A percentile compares a stretch with the other conserved stretches of the same genome.
Conservation (phyloP, 441 rosid species). For the California macrophylla region DNA sequence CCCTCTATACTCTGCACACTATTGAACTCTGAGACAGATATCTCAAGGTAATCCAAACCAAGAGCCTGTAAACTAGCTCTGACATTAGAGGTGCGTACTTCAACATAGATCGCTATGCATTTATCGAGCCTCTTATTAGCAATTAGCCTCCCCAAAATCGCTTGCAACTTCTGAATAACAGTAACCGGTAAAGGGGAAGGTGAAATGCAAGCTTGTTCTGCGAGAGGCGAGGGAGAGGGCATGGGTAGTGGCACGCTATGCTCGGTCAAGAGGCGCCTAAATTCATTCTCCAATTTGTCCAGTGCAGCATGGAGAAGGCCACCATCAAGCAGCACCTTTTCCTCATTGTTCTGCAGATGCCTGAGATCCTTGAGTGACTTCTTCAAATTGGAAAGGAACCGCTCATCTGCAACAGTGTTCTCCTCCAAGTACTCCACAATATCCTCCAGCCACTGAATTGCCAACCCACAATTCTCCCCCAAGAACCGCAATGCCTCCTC, state of each 20-base stretch:
- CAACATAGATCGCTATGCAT: constrained; percentile 68
- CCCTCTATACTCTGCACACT: constrained; percentile 84
- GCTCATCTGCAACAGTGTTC: constrained; percentile 63
- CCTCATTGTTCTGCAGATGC: constrained; percentile 42
- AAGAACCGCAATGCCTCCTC: constrained; percentile 86
- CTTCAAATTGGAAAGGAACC: constrained; percentile 58
- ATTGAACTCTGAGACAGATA: constrained; percentile 71
- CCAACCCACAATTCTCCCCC: constrained; percentile 88
- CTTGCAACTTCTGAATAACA: constrained; percentile 80
- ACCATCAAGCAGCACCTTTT: constrained; percentile 51
- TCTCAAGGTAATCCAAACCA: constrained; percentile 82
- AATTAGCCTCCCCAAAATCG: constrained; percentile 72
- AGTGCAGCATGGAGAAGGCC: constrained; percentile 78
- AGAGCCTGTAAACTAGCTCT: constrained; percentile 87
- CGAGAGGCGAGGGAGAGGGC: constrained; percentile 48
- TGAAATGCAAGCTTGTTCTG: constrained; percentile 66
- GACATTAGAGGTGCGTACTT: constrained; percentile 76
- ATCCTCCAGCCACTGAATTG: constrained; percentile 96
- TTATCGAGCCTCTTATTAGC: constrained; percentile 75
- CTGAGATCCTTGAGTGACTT: constrained; percentile 51
- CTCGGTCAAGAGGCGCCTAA: constrained; percentile 60
- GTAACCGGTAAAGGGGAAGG: constrained; percentile 83
- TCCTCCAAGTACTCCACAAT: constrained; percentile 92
- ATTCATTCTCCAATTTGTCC: constrained; percentile 69
- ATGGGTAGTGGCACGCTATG: constrained; percentile 83